Conservation (phyloP, 305 asterid species). For the Nicotiana rustica region DNA sequence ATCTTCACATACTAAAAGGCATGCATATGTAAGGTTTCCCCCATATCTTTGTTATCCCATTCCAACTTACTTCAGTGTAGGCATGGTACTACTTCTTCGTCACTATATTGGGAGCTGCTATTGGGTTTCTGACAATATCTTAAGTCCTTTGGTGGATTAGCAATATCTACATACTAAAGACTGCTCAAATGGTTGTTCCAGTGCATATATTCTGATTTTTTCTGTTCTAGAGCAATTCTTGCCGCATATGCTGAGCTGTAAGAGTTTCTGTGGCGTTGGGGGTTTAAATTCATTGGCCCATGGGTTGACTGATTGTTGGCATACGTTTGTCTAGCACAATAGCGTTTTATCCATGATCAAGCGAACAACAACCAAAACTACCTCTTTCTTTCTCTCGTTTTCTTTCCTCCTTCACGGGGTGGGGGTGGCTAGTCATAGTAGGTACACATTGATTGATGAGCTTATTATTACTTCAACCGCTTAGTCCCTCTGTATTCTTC, state of each 20-base stretch:
- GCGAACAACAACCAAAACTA: background rate
- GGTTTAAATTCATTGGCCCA: no score
- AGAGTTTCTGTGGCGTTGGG: no score
- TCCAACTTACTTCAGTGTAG: background rate
- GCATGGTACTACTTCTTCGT: background rate
- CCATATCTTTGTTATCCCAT: background rate
- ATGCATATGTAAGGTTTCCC: constrained; percentile 12
- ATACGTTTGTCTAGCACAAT: no score
- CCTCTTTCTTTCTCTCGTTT: constrained; percentile 15
- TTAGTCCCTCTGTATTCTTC: background rate
- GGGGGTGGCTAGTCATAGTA: background rate
- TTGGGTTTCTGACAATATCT: background rate
- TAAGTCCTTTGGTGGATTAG: background rate
- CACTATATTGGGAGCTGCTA: background rate
- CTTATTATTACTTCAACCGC: background rate
- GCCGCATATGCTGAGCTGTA: no score
- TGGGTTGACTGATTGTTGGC: no score
- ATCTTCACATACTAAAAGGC: constrained; percentile 12
- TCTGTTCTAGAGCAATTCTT: no score
- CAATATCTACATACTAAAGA: constrained; percentile 5
- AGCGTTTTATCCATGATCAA: no score
- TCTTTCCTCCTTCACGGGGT: background rate
- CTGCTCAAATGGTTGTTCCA: background rate
- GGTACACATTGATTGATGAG: constrained; percentile 9
- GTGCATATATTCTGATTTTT: background rate